phyloP scores from a whole-genome alignment of 139 green algal species.

The Coelastrella sp. region DNA sequence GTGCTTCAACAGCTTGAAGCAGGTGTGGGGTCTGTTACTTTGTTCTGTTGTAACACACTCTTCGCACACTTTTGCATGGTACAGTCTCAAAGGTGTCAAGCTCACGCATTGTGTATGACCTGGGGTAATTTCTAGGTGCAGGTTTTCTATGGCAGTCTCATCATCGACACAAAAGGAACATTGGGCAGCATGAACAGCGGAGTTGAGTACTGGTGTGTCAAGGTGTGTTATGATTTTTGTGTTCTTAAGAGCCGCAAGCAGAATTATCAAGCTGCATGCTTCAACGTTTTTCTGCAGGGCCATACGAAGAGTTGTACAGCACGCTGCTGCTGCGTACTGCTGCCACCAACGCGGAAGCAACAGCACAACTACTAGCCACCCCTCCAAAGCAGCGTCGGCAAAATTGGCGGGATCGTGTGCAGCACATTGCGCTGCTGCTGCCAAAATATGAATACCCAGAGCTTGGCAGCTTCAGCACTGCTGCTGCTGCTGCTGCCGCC shows the following conservation, averaged over 20 bases:
- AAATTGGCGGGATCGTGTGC: background rate
- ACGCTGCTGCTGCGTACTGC: conserved; percentile 9
- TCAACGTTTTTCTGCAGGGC: background rate
- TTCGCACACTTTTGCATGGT: too few relatives aligned
- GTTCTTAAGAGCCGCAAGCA: too few relatives aligned
- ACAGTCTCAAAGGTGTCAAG: too few relatives aligned
- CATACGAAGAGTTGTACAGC: background rate
- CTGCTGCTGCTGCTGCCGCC: background rate
- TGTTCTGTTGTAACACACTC: background rate
- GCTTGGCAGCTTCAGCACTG: background rate
- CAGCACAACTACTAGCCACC: background rate
- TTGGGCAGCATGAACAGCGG: too few relatives aligned
- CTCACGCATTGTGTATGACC: too few relatives aligned
- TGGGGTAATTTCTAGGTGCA: too few relatives aligned
- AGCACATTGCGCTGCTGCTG: conserved; percentile 20
- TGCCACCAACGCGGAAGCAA: background rate
- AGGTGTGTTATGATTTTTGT: too few relatives aligned
- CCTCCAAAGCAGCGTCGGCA: background rate
- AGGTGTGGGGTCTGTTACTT: background rate
- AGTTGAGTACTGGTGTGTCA: too few relatives aligned
- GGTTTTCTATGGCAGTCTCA: too few relatives aligned
- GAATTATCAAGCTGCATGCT: too few relatives aligned
- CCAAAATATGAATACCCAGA: conserved; percentile 16
- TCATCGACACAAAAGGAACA: too few relatives aligned
- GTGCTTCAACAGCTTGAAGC: background rate